Base-by-base conservation (phyloP, 2,329 filamentous ascomycete genomes). In the Scleromitrula shiraiana region DNA sequence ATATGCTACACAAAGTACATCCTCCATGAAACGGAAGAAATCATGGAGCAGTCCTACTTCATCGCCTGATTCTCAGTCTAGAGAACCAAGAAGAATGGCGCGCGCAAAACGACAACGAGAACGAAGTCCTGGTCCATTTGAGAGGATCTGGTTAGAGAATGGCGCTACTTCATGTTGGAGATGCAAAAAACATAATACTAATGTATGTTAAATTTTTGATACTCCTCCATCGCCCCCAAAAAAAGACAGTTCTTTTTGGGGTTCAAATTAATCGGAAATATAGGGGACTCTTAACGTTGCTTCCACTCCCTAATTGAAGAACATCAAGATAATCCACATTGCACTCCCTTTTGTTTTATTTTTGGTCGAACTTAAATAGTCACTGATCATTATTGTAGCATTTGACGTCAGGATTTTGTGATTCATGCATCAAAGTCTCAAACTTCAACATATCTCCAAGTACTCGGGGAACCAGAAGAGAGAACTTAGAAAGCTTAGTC, bases 401-500 rank as follows among this genome's bases (percentile, higher is more conserved):
- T 36, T 19, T 49, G 9, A 38, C 37, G 24, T 49, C 52, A 22
- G 50, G 50, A 15, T 47, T 54, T 23, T 54, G 52, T 24, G 44
- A 50, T 32, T 33, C 39, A 15, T 54, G 52, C 30, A 40, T 54
- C 19, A 44, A 36, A 35, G 47, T 38, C 22, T 50, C 51, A 9
- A 49, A 49, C 26, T 54, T 54, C 40, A 53, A 50, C 20, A 8
- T 38, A 7, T 39, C 44, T 39, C 52, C 52, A 14, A 54, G 52
- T 42, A 42, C 33, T 15, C 38, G 41, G 5, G 50, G 50, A 9
- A 54, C 43, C 9, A 40, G 52, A 17, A 46, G 33, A 12, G 52
- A 53, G 22, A 53, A 49, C 20, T 19, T 54, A 24, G 52, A 54
- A 33, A 53, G 43, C 19, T 46, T 54, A n/a, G 52, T 54, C 15